Evolutionary conservation across 129 eudicot species (phyloP).

Genomic region (Flaveria sonorensis): DNA sequence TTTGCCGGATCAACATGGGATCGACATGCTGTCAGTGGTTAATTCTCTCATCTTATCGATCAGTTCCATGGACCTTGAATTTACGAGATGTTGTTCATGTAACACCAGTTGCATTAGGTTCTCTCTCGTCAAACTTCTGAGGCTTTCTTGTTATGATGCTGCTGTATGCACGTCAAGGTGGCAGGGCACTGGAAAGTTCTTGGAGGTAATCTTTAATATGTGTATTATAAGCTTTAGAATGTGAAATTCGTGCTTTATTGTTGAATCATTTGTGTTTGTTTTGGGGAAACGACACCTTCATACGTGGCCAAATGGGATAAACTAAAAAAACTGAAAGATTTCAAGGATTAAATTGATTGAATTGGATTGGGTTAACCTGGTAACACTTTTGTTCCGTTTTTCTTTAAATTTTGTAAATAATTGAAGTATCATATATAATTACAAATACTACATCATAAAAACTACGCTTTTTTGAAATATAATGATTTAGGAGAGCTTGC

Average conservation of each 20-base stretch:
- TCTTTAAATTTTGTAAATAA: no score
- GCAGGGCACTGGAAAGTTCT: slow-evolving; percentile 80
- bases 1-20: slow-evolving; percentile 63
- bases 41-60: slow-evolving; percentile 69
- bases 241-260: neutral
- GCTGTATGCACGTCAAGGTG: slow-evolving; percentile 80
- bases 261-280: neutral
- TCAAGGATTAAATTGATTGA: neutral
- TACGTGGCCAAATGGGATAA: neutral
- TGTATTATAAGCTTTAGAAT: neutral
- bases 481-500: no score
- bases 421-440: no score
- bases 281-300: neutral
- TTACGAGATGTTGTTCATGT: slow-evolving; percentile 61
- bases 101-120: slow-evolving; percentile 78
- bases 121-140: slow-evolving; percentile 68
- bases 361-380: no score
- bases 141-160: slow-evolving; percentile 84
- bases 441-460: no score
- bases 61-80: slow-evolving; percentile 53
- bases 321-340: neutral
- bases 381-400: no score
- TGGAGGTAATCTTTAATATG: slow-evolving; percentile 58
- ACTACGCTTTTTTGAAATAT: no score
- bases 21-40: slow-evolving; percentile 62